These are phyloP conservation scores for Acanthamoeba culbertsoni DNA, from an alignment of 208 protist species.

Conservation along the genomic window DNA sequence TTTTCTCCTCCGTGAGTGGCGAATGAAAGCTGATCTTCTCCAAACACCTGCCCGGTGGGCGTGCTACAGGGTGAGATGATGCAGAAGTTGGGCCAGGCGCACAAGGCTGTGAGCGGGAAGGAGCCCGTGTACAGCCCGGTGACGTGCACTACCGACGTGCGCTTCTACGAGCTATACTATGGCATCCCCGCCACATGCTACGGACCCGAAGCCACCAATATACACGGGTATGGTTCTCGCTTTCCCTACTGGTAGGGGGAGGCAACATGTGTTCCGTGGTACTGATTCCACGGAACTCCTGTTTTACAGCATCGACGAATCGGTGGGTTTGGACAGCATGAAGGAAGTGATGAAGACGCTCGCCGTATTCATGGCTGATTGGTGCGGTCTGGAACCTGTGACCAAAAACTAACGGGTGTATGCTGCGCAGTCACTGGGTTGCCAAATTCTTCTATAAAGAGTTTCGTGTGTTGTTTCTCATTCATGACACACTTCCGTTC, in stretches of 20 bases:
- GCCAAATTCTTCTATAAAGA: too few relatives aligned
- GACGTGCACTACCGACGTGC: conserved; percentile 74
- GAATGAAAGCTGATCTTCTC: neutral
- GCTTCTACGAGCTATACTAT: conserved; percentile 76
- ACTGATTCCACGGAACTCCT: neutral
- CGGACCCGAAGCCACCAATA: conserved; percentile 70
- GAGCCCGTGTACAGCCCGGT: conserved; percentile 65
- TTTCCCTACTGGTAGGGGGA: neutral
- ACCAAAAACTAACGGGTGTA: neutral
- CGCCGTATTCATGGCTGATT: conserved; percentile 74
- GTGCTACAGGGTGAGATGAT: conserved; percentile 60
- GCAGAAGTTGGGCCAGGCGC: conserved; percentile 42
- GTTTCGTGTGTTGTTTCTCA: too few relatives aligned
- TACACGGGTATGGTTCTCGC: conserved; percentile 61
- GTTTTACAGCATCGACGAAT: conserved; percentile 68
- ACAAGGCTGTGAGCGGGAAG: conserved; percentile 61
- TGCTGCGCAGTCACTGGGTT: too few relatives aligned
- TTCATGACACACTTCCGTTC: too few relatives aligned
- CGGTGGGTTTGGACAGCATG: conserved; percentile 71
- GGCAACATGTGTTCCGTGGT: neutral
- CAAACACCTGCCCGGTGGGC: too few relatives aligned
- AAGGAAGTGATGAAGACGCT: conserved; percentile 73
- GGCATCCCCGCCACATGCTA: conserved; percentile 72
- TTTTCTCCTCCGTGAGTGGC: neutral
- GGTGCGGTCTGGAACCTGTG: conserved; percentile 72